Evolutionary conservation across 2,329 filamentous ascomycete species (phyloP).

Genomic region (Daldinia eschscholtzii): DNA sequence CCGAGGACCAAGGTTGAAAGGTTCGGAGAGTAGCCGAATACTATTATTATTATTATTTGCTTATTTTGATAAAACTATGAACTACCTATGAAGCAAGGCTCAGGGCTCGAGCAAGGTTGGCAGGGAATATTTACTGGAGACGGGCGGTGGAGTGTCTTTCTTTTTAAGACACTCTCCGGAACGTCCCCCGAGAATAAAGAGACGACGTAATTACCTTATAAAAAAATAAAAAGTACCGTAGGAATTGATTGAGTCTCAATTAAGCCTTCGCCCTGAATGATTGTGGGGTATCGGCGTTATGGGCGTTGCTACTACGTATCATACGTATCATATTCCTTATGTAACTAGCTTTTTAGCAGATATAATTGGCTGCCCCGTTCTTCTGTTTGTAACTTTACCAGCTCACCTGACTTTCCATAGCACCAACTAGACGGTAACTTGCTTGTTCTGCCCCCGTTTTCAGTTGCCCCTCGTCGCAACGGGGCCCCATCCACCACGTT

Average conservation of each 20-base stretch:
- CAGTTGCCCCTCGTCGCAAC: slow-evolving; percentile 23
- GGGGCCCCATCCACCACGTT: slow-evolving; percentile 32
- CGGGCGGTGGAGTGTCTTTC: slow-evolving; percentile 24
- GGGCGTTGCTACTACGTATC: slow-evolving; percentile 28
- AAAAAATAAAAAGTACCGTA: slow-evolving; percentile 1
- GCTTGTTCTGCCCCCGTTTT: slow-evolving; percentile 8
- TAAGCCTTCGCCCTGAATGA: background rate
- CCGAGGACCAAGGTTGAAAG: slow-evolving; percentile 12
- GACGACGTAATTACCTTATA: slow-evolving; percentile 16
- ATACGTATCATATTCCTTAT: slow-evolving; percentile 38
- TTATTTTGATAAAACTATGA: slow-evolving; percentile 9
- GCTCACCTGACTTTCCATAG: slow-evolving; percentile 39
- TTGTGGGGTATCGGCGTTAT: too few species aligned
- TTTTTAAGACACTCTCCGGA: slow-evolving; percentile 23
- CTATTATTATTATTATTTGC: slow-evolving; percentile 22
- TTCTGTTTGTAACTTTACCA: slow-evolving; percentile 1
- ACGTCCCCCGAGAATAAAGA: slow-evolving; percentile 24
- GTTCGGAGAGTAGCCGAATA: slow-evolving; percentile 27
- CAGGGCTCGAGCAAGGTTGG: slow-evolving; percentile 29
- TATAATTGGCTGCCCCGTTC: slow-evolving; percentile 33
- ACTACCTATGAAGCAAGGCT: slow-evolving; percentile 9
- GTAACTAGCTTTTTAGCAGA: slow-evolving; percentile 20
- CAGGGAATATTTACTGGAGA: slow-evolving; percentile 24
- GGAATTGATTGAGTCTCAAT: slow-evolving; percentile 2
- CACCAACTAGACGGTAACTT: slow-evolving; percentile 40